These are phyloP conservation scores for Salix purpurea DNA, from an alignment of 345 rosid species.

Conservation along the genomic window DNA sequence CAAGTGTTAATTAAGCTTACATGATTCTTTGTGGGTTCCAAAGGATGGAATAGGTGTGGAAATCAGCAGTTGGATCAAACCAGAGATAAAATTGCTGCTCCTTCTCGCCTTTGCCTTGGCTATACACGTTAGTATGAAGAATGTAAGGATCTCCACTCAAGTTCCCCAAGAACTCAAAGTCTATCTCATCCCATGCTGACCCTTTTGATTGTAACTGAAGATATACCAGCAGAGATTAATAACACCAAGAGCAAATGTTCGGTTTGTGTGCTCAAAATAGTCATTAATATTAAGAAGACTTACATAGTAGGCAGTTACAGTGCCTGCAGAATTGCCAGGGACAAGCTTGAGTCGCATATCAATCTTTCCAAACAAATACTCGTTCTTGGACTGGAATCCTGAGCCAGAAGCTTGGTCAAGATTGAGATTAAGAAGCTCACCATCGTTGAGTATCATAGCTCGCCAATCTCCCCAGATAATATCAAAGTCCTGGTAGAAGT, in stretches of 20 bases:
- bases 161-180: not conserved
- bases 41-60: not conserved
- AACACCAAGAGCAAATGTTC: not conserved
- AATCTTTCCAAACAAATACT: not conserved
- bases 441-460: not conserved
- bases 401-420: not conserved
- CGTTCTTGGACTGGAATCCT: not conserved
- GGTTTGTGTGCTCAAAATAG: not conserved
- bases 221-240: not conserved
- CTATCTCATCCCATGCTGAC: not conserved
- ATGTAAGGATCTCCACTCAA: not conserved
- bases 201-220: not conserved
- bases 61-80: not conserved
- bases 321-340: not conserved
- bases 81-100: not conserved
- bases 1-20: not conserved
- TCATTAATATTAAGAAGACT: not conserved
- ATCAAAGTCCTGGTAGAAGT: not conserved
- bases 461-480: not conserved
- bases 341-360: not conserved
- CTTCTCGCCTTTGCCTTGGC: not conserved
- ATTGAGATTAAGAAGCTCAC: not conserved
- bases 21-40: not conserved
- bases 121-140: not conserved
- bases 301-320: not conserved